Evolutionary conservation across 345 rosid species (phyloP).

Genomic region (Populus ilicifolia): DNA sequence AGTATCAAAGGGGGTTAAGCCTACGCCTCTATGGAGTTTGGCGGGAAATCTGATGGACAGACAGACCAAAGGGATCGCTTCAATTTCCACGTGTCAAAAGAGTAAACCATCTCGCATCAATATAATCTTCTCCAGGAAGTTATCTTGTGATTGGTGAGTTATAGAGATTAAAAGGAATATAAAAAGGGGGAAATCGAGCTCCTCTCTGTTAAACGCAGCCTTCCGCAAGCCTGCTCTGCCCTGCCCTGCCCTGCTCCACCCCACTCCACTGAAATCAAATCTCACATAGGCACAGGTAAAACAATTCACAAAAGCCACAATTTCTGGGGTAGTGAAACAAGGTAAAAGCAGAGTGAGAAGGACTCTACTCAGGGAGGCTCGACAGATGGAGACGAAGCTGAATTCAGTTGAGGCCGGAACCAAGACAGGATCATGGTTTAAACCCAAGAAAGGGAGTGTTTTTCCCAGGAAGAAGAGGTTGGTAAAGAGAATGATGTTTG

Average conservation of each 20-base stretch:
- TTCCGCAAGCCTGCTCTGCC: too few species aligned
- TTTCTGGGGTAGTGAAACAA: not conserved
- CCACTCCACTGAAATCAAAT: too few species aligned
- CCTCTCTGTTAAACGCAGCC: not conserved
- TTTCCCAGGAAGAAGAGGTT: slow-evolving; percentile 33
- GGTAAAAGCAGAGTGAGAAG: not conserved
- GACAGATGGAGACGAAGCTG: not conserved
- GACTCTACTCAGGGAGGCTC: not conserved
- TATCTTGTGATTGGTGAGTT: not conserved
- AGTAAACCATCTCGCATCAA: not conserved
- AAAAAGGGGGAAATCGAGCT: not conserved
- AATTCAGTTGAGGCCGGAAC: not conserved
- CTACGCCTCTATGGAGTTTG: not conserved
- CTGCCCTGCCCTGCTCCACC: too few species aligned
- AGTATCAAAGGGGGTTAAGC: not conserved
- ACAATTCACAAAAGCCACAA: not conserved
- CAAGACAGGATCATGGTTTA: not conserved
- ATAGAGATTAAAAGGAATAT: not conserved
- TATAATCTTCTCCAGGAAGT: not conserved
- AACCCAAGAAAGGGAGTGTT: slow-evolving; percentile 32
- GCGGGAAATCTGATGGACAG: not conserved
- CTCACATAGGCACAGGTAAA: too few species aligned
- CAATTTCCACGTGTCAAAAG: not conserved
- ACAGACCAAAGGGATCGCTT: not conserved
- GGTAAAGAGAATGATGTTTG: slow-evolving; percentile 42